phyloP scores from a whole-genome alignment of 1,284 basidiomycete genomes.

The Kwoniella shivajii region DNA sequence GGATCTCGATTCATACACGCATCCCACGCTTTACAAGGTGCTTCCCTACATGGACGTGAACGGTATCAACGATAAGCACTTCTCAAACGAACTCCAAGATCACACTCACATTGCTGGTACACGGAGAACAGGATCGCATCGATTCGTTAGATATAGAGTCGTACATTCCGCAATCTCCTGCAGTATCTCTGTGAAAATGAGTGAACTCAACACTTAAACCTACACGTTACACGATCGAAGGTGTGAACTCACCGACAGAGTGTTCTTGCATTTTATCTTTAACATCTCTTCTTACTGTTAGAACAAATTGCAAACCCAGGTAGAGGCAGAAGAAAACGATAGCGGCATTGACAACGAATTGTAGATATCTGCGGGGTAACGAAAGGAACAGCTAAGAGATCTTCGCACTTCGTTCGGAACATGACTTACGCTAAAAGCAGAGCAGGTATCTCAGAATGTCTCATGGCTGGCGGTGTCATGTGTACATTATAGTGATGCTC shows the following conservation, averaged over 20 bases:
- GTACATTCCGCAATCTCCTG: conserved; percentile 87
- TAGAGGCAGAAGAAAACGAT: conserved; percentile 83
- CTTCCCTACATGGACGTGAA: conserved; percentile 57
- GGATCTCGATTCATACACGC: conserved; percentile 96
- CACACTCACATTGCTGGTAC: conserved; percentile 72
- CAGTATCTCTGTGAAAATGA: conserved; percentile 67
- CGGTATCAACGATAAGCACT: neutral
- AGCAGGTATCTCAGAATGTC: conserved; percentile 54
- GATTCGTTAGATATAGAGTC: conserved; percentile 74
- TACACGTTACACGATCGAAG: neutral
- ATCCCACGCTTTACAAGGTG: conserved; percentile 84
- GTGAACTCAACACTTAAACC: neutral
- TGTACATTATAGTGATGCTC: conserved; percentile 50
- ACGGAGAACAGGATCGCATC: conserved; percentile 66
- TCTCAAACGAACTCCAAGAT: neutral
- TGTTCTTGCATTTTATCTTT: conserved; percentile 84
- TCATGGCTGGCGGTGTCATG: conserved; percentile 39
- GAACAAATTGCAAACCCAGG: conserved; percentile 77
- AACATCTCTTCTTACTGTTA: conserved; percentile 88
- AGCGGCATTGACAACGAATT: conserved; percentile 92
- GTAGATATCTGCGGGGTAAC: conserved; percentile 70
- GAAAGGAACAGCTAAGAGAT: neutral
- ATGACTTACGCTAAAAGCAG: conserved; percentile 72
- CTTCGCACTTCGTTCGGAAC: neutral
- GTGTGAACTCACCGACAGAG: conserved; percentile 68